These are phyloP conservation scores for Rhizomucor miehei DNA, from an alignment of 371 early-diverging fungal species.

Conservation along the genomic window DNA sequence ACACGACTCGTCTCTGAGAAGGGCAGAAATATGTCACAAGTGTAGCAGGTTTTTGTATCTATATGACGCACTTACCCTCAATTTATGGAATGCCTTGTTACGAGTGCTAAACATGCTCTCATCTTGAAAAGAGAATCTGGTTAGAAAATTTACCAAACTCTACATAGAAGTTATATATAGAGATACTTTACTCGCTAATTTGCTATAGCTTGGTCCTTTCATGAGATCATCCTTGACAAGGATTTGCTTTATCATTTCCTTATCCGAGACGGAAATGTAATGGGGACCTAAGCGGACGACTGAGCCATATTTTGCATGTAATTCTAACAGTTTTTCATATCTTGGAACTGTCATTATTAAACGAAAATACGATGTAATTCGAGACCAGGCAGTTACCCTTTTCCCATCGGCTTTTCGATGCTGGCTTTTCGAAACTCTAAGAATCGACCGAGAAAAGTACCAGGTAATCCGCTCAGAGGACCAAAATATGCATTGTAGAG, in stretches of 20 bases:
- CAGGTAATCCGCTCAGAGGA: not conserved
- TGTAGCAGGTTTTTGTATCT: no score
- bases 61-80: constrained; percentile 14
- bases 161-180: no score
- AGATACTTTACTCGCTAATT: not conserved
- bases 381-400: constrained; percentile 10
- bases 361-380: no score
- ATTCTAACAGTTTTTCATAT: not conserved
- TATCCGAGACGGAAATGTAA: constrained; percentile 15
- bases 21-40: no score
- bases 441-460: not conserved
- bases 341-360: constrained; percentile 1
- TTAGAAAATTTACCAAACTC: not conserved
- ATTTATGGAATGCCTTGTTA: constrained; percentile 28
- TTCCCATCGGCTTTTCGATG: constrained; percentile 20
- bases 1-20: constrained; percentile 33
- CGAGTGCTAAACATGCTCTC: constrained; percentile 25
- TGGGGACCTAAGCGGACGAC: constrained; percentile 15
- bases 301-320: constrained; percentile 20
- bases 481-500: constrained; percentile 4
- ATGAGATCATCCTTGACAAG: constrained; percentile 14
- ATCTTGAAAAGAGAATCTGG: constrained; percentile 7
- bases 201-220: constrained; percentile 8
- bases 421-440: not conserved
- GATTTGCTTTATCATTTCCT: constrained; percentile 25